These are phyloP conservation scores for Serendipita sp. DNA, from an alignment of 768 basidiomycete species.

Conservation along the genomic window DNA sequence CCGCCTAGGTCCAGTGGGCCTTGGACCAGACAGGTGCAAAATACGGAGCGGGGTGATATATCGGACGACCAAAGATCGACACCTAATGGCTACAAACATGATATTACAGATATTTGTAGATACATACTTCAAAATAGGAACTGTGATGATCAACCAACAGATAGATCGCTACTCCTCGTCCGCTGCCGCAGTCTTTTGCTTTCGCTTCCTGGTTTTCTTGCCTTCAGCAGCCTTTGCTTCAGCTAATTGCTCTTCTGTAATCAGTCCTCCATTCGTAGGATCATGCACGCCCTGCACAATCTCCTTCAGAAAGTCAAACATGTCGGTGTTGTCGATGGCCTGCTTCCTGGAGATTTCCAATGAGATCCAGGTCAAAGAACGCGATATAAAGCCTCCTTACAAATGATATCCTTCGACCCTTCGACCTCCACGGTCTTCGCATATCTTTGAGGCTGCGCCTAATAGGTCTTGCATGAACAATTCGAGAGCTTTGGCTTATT, in stretches of 20 bases:
- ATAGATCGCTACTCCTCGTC: constrained; percentile 3
- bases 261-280: constrained; percentile 68
- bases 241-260: constrained; percentile 23
- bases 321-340: constrained; percentile 71
- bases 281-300: constrained; percentile 76
- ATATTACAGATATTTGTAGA: too few species aligned
- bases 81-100: background rate
- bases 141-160: background rate
- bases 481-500: constrained; percentile 80
- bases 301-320: constrained; percentile 88
- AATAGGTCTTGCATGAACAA: constrained; percentile 77
- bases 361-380: background rate
- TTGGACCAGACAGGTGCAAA: too few species aligned
- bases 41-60: background rate
- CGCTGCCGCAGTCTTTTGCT: constrained; percentile 16
- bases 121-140: too few species aligned
- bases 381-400: constrained; percentile 32
- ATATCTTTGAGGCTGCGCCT: constrained; percentile 68
- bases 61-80: background rate
- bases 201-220: constrained; percentile 38
- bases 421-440: constrained; percentile 60
- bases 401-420: constrained; percentile 87
- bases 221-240: constrained; percentile 26
- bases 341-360: constrained; percentile 50
- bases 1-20: too few species aligned